phyloP scores from a whole-genome alignment of 2,329 filamentous ascomycete species.

The Orbilia ellipsospora region DNA sequence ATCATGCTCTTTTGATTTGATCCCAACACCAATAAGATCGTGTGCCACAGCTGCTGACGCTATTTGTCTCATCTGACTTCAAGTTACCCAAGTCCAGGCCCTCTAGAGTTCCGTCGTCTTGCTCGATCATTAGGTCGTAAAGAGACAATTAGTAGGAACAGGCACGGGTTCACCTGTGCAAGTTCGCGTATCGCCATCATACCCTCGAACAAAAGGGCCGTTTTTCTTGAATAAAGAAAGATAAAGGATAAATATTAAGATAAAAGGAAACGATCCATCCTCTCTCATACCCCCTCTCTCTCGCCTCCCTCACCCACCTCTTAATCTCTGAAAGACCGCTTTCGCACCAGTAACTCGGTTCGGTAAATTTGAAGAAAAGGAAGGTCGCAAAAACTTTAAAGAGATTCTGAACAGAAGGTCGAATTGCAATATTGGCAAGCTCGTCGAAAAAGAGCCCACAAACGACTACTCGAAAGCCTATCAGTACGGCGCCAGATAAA shows the following conservation, averaged over 20 bases:
- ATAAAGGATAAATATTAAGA: conserved; percentile 35
- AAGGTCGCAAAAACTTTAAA: conserved; percentile 55
- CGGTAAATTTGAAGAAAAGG: conserved; percentile 55
- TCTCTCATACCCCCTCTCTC: conserved; percentile 27
- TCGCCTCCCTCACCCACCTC: conserved; percentile 1
- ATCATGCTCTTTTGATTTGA: conserved; percentile 50
- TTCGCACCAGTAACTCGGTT: conserved; percentile 48
- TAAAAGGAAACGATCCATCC: conserved; percentile 12
- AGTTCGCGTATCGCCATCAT: conserved; percentile 17
- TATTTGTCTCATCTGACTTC: conserved; percentile 47
- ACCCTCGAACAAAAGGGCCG: conserved; percentile 34
- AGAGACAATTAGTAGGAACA: conserved; percentile 45
- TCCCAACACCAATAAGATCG: conserved; percentile 54
- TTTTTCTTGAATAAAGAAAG: conserved; percentile 25
- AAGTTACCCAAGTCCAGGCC: conserved; percentile 35
- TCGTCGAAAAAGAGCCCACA: conserved; percentile 43
- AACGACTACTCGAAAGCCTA: conserved; percentile 28
- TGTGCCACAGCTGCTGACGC: conserved; percentile 53
- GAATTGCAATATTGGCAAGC: conserved; percentile 33
- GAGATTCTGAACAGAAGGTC: conserved; percentile 48
- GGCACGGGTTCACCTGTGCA: conserved; percentile 31
- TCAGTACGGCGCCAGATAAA: conserved; percentile 9
- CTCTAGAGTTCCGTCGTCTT: conserved; percentile 41
- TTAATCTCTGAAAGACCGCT: conserved; percentile 19
- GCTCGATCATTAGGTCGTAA: conserved; percentile 45